phyloP scores from a whole-genome alignment of 352 stramenopile genomes.

The Aphanomyces astaci region DNA sequence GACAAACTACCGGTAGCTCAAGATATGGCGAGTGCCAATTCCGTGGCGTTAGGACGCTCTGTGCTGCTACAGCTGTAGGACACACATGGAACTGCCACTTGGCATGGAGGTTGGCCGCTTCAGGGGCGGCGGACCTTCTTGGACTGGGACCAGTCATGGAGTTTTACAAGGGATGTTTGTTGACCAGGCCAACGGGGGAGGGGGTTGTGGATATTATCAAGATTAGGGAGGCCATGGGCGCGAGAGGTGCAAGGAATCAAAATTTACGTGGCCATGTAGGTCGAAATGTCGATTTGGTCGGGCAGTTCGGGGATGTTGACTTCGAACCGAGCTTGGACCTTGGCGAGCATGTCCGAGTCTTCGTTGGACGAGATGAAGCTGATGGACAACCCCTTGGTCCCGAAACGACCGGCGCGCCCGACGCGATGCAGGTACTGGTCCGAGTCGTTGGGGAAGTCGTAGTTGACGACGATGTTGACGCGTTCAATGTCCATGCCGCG shows the following conservation, averaged over 20 bases:
- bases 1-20: too few species aligned
- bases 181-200: background rate
- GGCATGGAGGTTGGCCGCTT: too few species aligned
- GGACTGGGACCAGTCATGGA: too few species aligned
- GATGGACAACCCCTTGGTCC: conserved; percentile 99
- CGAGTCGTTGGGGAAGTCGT: conserved; percentile 97
- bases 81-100: too few species aligned
- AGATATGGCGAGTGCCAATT: too few species aligned
- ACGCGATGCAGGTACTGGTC: conserved; percentile 99
- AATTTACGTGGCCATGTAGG: conserved; percentile 84
- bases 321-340: conserved; percentile 99
- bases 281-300: conserved; percentile 98
- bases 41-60: too few species aligned
- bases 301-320: conserved; percentile 99
- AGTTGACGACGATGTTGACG: conserved; percentile 99
- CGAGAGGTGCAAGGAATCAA: background rate
- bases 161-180: too few species aligned
- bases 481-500: conserved; percentile 99
- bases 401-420: conserved; percentile 98
- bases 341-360: conserved; percentile 96
- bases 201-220: conserved; percentile 18
- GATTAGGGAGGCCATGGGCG: background rate
- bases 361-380: conserved; percentile 98
- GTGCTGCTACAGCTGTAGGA: too few species aligned
- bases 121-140: too few species aligned